Evolutionary conservation across 495 filamentous ascomycete genomes (phyloP).

Genomic region (Neurospora sp.): DNA sequence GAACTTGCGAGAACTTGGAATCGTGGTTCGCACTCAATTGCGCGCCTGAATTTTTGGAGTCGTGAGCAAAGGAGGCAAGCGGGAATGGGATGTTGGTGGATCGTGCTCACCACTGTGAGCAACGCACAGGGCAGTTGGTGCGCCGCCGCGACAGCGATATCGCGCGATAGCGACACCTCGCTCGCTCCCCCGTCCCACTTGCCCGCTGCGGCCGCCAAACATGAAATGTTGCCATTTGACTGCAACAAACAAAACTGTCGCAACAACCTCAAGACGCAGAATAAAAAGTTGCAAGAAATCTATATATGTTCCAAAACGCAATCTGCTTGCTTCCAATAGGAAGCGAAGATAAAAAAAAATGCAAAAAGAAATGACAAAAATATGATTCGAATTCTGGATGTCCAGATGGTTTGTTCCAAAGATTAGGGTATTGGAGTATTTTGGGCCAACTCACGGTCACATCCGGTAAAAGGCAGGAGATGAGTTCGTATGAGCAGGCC

Average conservation of each 20-base stretch:
- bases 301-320: fast-evolving
- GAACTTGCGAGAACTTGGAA: not conserved
- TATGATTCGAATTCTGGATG: slow-evolving; percentile 22
- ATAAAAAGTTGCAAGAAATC: not conserved
- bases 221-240: not conserved
- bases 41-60: not conserved
- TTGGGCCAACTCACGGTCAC: slow-evolving; percentile 30
- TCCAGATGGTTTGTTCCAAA: slow-evolving; percentile 25
- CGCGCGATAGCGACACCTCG: not conserved
- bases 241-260: not conserved
- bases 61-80: not conserved
- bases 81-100: not conserved
- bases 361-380: slow-evolving; percentile 15
- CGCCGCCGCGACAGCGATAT: not conserved
- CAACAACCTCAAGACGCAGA: not conserved
- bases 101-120: not conserved
- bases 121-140: not conserved
- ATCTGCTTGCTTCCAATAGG: too few relatives aligned
- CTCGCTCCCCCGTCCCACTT: too few relatives aligned
- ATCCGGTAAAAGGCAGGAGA: slow-evolving; percentile 33
- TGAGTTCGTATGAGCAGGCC: slow-evolving; percentile 29
- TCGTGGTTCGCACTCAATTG: not conserved
- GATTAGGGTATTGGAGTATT: slow-evolving; percentile 26
- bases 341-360: not conserved
- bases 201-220: not conserved